phyloP scores from a whole-genome alignment of 768 basidiomycete genomes.

The Boletus rex-veris region DNA sequence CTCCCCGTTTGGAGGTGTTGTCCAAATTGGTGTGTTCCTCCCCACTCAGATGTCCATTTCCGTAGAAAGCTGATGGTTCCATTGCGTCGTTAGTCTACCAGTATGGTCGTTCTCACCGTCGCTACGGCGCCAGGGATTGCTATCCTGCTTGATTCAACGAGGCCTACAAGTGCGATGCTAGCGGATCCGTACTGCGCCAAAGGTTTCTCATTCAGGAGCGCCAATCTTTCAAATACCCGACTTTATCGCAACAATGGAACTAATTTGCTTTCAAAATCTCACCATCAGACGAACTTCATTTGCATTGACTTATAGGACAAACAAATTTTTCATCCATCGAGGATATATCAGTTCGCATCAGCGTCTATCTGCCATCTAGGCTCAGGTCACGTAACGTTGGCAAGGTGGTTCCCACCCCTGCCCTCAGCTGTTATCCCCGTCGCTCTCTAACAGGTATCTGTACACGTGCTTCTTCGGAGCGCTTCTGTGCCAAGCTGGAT shows the following conservation, averaged over 20 bases:
- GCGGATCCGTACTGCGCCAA: background rate
- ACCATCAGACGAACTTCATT: background rate
- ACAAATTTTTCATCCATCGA: background rate
- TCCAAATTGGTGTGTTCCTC: no score
- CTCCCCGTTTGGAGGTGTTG: no score
- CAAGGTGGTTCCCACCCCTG: background rate
- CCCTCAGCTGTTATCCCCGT: no score
- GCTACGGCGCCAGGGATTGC: background rate
- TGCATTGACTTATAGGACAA: background rate
- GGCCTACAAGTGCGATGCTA: background rate
- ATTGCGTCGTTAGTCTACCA: background rate
- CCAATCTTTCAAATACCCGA: background rate
- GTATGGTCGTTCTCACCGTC: background rate
- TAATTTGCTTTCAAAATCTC: background rate
- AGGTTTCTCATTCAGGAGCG: slow-evolving; percentile 3
- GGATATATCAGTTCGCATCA: slow-evolving; percentile 7
- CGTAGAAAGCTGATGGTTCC: no score
- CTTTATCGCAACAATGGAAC: background rate
- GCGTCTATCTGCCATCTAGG: slow-evolving; percentile 13
- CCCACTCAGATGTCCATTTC: background rate
- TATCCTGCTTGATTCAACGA: background rate
- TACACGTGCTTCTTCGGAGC: slow-evolving; percentile 13
- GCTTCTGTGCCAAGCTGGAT: slow-evolving; percentile 17
- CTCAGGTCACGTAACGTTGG: slow-evolving; percentile 18
- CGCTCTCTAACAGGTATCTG: slow-evolving; percentile 14